phyloP scores from a whole-genome alignment of 805 yeast species.

The Sugiyamaella boreocaroliniensis region DNA sequence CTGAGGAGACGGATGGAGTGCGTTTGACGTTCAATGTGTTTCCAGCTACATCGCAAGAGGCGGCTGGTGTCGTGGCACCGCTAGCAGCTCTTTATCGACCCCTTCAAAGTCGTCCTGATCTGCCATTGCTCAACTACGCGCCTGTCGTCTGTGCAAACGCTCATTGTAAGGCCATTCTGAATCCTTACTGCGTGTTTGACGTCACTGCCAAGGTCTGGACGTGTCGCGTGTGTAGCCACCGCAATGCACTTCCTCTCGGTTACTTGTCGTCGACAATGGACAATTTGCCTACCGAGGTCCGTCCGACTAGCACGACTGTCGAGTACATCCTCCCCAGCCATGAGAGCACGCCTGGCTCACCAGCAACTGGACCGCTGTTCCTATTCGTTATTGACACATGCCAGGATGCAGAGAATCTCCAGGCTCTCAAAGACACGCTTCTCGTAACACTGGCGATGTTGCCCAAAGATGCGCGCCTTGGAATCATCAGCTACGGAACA shows the following conservation, averaged over 20 bases:
- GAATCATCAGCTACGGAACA: conserved; percentile 84
- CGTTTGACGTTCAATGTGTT: conserved; percentile 72
- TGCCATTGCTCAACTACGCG: conserved; percentile 66
- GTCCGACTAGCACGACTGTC: conserved; percentile 61
- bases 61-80: conserved; percentile 78
- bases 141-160: conserved; percentile 66
- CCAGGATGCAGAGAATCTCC: conserved; percentile 77
- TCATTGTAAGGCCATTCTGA: conserved; percentile 65
- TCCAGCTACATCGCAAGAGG: conserved; percentile 77
- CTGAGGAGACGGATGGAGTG: conserved; percentile 51
- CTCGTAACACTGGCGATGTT: conserved; percentile 67
- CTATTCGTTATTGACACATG: conserved; percentile 81
- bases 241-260: conserved; percentile 80
- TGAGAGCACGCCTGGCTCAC: conserved; percentile 36
- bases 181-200: conserved; percentile 70
- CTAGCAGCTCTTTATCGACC: conserved; percentile 88
- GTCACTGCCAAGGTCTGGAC: conserved; percentile 70
- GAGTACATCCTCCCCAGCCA: conserved; percentile 57
- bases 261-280: conserved; percentile 69
- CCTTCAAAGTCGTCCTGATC: conserved; percentile 59
- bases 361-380: conserved; percentile 78
- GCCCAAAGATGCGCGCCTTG: conserved; percentile 85
- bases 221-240: conserved; percentile 71
- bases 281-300: conserved; percentile 72
- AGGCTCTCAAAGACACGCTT: conserved; percentile 75